Conservation (phyloP, 768 basidiomycete genomes). For the Fomitopsis pulvina region DNA sequence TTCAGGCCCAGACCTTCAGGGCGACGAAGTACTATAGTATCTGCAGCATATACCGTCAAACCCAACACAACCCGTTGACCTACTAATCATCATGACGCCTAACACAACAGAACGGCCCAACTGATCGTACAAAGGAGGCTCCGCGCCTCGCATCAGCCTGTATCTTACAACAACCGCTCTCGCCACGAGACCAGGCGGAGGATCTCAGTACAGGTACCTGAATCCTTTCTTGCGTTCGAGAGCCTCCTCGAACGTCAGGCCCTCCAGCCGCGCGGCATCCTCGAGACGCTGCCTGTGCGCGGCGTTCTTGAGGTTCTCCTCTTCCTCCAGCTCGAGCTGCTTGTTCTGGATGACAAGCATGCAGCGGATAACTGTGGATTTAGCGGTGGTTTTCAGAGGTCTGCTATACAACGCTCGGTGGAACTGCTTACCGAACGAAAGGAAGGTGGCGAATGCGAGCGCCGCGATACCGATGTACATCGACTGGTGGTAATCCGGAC, state of each 20-base stretch:
- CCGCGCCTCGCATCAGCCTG: too few species aligned
- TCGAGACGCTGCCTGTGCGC: constrained; percentile 44
- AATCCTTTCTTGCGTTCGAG: constrained; percentile 50
- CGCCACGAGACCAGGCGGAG: too few species aligned
- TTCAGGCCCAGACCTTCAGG: too few species aligned
- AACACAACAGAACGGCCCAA: too few species aligned
- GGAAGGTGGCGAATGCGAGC: constrained; percentile 23
- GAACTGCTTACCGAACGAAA: constrained; percentile 28
- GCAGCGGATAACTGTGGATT: constrained; percentile 32
- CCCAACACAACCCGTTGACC: too few species aligned
- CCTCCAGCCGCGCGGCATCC: constrained; percentile 53
- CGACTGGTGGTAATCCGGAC: constrained; percentile 55
- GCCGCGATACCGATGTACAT: constrained; percentile 43
- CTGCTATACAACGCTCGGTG: constrained; percentile 19
- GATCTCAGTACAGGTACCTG: constrained; percentile 44
- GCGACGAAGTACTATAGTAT: too few species aligned
- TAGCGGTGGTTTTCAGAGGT: neutral
- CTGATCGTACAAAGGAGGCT: too few species aligned
- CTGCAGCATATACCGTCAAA: too few species aligned
- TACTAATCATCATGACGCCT: too few species aligned
- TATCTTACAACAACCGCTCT: too few species aligned
- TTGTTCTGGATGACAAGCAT: constrained; percentile 45
- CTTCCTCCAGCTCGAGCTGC: constrained; percentile 42
- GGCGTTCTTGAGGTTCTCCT: constrained; percentile 30
- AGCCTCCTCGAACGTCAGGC: constrained; percentile 54